Base-by-base conservation (phyloP, 1,284 basidiomycete genomes). In the Grifola frondosa region DNA sequence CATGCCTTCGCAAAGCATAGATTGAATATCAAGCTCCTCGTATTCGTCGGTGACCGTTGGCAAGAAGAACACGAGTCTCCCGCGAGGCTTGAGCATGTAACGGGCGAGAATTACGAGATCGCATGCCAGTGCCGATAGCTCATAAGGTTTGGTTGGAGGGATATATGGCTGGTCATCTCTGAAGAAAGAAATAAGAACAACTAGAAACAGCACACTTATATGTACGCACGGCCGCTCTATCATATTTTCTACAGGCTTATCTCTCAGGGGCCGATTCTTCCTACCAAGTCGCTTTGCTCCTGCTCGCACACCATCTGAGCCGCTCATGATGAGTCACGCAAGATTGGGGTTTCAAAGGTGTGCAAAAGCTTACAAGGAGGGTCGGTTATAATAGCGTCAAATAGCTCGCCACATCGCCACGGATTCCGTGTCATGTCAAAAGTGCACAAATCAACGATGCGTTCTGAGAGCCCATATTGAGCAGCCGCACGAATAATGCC, bases 371-470 rank as follows among this genome's bases (percentile, higher is more conserved):
- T 64, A 91, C 91, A 95, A 12, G 92, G 92, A 37, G 93, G 93
- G 65, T 97, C 94, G 0, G 93, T 95, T 31, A 97, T 73, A 51
- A 99, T 96, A 1, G 95, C 93, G 59, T 99, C 97, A 50, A 99
- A 90, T 11, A 97, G 66, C 4, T 80, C 86, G 2, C 92, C 94
- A 49, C 84, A 80, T 52, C 97, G 74, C 84, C 90, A 93, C 0
- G 96, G 93, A 59, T 92, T 84, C 42, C 78, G 76, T 0, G 94
- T 97, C 22, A 98, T 73, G 59, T 99, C 96, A 54, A 93, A 97
- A 1, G 90, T 92, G 53, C 85, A 80, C 12, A 91, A 79, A 62
- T 97, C 96, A 20, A 97, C 52, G 49, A 99, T 82, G 16, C 81
- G 78, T 25, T 80, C 69, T 1, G 74, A 71, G 1, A 94, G 74